A percentile compares a stretch with the other conserved stretches of the same genome.
These are phyloP conservation scores for Artemisia tridentata DNA, from an alignment of 129 eudicot genomes.

Conservation along the genomic window DNA sequence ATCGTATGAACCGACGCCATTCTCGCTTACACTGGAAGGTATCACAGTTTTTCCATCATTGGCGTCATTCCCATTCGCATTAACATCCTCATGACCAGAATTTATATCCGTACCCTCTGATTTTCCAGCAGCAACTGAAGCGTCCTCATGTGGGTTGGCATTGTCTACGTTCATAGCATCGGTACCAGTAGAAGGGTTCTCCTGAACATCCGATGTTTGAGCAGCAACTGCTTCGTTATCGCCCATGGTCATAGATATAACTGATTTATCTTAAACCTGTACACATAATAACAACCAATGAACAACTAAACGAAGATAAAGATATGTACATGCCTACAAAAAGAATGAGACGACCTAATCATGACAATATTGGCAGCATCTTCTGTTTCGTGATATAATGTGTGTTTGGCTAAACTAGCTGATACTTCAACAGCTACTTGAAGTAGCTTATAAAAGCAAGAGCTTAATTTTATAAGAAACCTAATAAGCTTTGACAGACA, in stretches of 20 bases:
- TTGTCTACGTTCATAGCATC: constrained; percentile 23
- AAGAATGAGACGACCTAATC: not conserved
- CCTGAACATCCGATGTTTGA: constrained; percentile 45
- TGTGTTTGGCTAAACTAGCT: not conserved
- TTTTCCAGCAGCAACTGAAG: constrained; percentile 30
- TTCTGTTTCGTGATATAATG: not conserved
- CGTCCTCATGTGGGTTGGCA: constrained; percentile 21
- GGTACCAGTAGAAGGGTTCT: constrained; percentile 35
- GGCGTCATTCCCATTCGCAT: constrained; percentile 45
- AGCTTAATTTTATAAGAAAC: no score
- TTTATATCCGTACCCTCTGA: not conserved
- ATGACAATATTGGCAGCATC: not conserved
- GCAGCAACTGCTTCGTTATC: constrained; percentile 63
- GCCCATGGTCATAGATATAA: constrained; percentile 38
- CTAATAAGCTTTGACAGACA: no score
- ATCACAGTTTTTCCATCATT: constrained; percentile 37
- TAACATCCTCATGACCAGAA: constrained; percentile 36
- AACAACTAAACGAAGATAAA: not conserved
- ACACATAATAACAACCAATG: constrained; percentile 1
- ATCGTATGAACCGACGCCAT: constrained; percentile 55
- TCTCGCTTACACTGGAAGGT: constrained; percentile 44
- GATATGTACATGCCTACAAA: no score
- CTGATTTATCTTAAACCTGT: constrained; percentile 21
- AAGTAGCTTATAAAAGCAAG: no score
- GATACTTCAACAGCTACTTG: no score